A percentile compares a stretch with the other conserved stretches of the same genome.
These are phyloP conservation scores for Penicillium waksmanii DNA, from an alignment of 495 filamentous ascomycete genomes.

Conservation along the genomic window DNA sequence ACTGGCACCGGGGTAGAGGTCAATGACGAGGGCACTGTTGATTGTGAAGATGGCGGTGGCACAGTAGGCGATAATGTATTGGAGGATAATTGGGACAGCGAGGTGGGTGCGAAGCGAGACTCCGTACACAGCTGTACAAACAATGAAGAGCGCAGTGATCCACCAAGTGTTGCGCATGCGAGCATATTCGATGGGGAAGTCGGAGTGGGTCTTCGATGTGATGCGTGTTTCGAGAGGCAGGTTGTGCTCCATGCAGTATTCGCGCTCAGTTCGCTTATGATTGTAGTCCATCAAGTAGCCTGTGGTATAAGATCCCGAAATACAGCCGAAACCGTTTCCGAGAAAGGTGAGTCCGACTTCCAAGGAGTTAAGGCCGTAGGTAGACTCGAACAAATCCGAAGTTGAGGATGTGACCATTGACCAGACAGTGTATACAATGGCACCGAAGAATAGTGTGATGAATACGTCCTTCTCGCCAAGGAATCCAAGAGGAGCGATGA, in stretches of 20 bases:
- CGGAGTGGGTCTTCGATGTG: constrained; percentile 43
- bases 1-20: constrained; percentile 63
- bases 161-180: constrained; percentile 52
- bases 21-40: constrained; percentile 64
- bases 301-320: constrained; percentile 39
- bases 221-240: constrained; percentile 45
- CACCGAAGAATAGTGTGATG: constrained; percentile 48
- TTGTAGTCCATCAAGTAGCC: constrained; percentile 48
- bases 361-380: constrained; percentile 38
- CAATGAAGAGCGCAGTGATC: constrained; percentile 41
- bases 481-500: constrained; percentile 43
- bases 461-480: constrained; percentile 50
- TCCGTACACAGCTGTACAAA: constrained; percentile 34
- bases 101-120: constrained; percentile 40
- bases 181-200: constrained; percentile 56
- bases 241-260: constrained; percentile 42
- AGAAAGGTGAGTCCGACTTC: constrained; percentile 48
- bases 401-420: constrained; percentile 56
- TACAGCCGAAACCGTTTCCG: constrained; percentile 46
- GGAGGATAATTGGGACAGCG: constrained; percentile 58
- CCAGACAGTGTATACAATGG: constrained; percentile 54
- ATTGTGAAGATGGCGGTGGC: constrained; percentile 56
- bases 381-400: constrained; percentile 39
- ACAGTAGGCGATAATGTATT: constrained; percentile 55
- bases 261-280: constrained; percentile 38